Base-by-base conservation (phyloP, 1,139 yeast species). In the Hyphopichia wangnamkhiaoensis region DNA sequence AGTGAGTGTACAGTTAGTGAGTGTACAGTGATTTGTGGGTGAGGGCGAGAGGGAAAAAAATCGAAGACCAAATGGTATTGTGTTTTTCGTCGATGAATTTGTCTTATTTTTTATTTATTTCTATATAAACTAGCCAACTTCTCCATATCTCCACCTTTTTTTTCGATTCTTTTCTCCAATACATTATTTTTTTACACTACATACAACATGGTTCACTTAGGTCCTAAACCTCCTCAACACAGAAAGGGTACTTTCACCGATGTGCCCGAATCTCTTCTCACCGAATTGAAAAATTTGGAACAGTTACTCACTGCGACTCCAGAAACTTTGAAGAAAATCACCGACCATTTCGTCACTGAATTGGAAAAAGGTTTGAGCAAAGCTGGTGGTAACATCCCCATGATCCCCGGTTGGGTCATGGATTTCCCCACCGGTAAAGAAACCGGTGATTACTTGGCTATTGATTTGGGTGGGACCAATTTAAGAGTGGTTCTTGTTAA, bases 381-480 rank as follows among this genome's bases (percentile, higher is more conserved):
- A 59, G 55, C 68, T 37, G 94, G 94, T 35, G 93, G 94, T 42
- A 84, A 84, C 63, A 86, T 88, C 57, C 98, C 98, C 43, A 93
- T 91, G 98, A 89, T 85, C 58, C 95, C 95, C 33, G 88, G 95
- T 47, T 91, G 97, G 97, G 97, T 91, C 39, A 74, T 89, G 78
- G 95, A 86, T 56, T 84, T 73, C 73, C 98, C 98, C 45, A 84
- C 94, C 35, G 98, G 98, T 53, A 68, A 80, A 50, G 98, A 93
- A 65, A 76, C 74, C 33, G 98, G 98, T 49, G 83, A 87, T 50
- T 93, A 79, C 65, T 69, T 93, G 59, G 97, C 98, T 38, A 84
- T 93, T 46, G 98, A 93, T 64, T 79, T 93, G 68, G 97, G 97
- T 61, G 97, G 97, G 48, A 90, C 97, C 49, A 90, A 90, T 70